phyloP scores from a whole-genome alignment of 305 asterid species.

The Stenogyne calaminthoides region DNA sequence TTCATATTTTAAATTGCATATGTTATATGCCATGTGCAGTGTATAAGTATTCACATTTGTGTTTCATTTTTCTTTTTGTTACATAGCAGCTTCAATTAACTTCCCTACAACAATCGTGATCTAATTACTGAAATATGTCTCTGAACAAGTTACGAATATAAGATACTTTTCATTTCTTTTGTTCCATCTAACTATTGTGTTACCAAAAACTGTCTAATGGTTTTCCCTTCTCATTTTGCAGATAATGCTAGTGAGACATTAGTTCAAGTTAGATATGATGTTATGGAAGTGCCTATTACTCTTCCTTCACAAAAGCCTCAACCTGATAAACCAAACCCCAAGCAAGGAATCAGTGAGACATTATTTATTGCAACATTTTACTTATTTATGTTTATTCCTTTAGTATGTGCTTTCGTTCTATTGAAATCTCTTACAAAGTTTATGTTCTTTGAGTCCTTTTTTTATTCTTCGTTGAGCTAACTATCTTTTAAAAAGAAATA shows the following conservation, averaged over 20 bases:
- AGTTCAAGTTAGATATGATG: constrained; percentile 76
- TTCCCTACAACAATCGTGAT: background rate
- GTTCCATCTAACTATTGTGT: background rate
- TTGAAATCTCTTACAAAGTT: constrained; percentile 2
- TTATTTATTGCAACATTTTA: constrained; percentile 22
- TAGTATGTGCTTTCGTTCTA: background rate
- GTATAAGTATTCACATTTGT: background rate
- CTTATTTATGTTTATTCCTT: constrained; percentile 2
- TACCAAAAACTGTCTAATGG: background rate
- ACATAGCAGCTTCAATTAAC: background rate
- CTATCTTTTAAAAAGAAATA: background rate
- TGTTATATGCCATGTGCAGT: background rate
- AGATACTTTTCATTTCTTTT: background rate
- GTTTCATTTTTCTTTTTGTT: no score
- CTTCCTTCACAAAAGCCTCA: constrained; percentile 92
- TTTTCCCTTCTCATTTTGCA: constrained; percentile 33
- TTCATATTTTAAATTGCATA: background rate
- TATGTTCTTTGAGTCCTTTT: constrained; percentile 2
- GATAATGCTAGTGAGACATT: constrained; percentile 65
- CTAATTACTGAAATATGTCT: background rate
- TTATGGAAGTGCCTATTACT: constrained; percentile 80
- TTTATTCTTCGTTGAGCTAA: background rate
- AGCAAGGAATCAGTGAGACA: constrained; percentile 88
- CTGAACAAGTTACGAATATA: background rate
- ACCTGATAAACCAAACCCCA: constrained; percentile 94